phyloP scores from a whole-genome alignment of 2,329 filamentous ascomycete genomes.

The Colletotrichum sojae region DNA sequence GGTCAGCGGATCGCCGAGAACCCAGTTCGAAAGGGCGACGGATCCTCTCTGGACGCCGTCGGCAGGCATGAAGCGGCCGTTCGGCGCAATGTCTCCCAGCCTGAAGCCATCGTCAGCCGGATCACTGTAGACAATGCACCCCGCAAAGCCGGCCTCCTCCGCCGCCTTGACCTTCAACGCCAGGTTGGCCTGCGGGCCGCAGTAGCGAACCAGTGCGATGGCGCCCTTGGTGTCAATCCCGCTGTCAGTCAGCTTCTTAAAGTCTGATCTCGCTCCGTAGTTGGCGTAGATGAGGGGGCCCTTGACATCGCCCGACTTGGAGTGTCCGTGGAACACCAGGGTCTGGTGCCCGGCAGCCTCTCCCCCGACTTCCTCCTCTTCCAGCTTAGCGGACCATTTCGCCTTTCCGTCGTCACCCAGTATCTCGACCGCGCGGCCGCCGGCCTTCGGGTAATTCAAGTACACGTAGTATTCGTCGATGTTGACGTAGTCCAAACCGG shows the following conservation, averaged over 20 bases:
- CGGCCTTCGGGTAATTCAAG: conserved; percentile 87
- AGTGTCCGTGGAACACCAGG: conserved; percentile 88
- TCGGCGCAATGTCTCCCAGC: conserved; percentile 79
- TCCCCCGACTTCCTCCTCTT: conserved; percentile 81
- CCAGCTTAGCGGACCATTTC: conserved; percentile 85
- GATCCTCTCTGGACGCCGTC: conserved; percentile 87
- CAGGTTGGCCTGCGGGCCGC: conserved; percentile 79
- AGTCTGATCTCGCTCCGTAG: conserved; percentile 89
- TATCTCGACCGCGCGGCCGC: conserved; percentile 86
- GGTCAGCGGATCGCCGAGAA: conserved; percentile 92
- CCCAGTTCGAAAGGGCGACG: conserved; percentile 85
- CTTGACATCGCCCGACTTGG: conserved; percentile 86
- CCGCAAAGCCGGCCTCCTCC: conserved; percentile 86
- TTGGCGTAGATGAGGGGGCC: conserved; percentile 94
- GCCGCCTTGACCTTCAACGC: conserved; percentile 92
- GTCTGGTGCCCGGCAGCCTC: conserved; percentile 78
- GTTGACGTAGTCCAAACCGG: conserved; percentile 80
- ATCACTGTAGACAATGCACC: conserved; percentile 94
- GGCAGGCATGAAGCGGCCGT: conserved; percentile 83
- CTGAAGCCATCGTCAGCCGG: conserved; percentile 87
- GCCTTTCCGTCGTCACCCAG: conserved; percentile 75
- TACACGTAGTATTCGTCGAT: conserved; percentile 90
- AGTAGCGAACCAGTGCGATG: conserved; percentile 87
- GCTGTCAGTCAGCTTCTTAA: conserved; percentile 77
- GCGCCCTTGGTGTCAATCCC: conserved; percentile 83